Percentiles rank a stretch among this genome's conserved stretches.
Evolutionary conservation across 2,329 filamentous ascomycete genomes (phyloP).

Genomic region (Neurospora sp.): DNA sequence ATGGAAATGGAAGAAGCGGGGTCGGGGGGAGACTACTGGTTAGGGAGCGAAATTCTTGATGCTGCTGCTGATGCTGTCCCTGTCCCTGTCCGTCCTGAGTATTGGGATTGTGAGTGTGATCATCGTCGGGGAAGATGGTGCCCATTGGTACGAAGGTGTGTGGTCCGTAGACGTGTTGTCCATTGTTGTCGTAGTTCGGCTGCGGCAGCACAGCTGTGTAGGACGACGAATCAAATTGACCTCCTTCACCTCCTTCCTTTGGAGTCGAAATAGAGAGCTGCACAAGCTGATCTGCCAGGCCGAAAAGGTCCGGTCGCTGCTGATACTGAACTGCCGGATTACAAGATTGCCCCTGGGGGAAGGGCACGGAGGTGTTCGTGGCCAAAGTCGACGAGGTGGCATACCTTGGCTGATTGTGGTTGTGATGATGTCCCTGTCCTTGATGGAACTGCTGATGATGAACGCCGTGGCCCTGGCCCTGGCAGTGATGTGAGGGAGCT

Average conservation of each 20-base stretch:
- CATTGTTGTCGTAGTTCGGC: neutral
- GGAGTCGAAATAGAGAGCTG: neutral
- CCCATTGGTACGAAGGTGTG: neutral
- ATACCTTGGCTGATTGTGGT: neutral
- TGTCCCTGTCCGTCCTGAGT: neutral
- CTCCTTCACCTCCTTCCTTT: neutral
- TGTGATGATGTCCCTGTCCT: neutral
- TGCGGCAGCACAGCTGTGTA: neutral
- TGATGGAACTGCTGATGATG: neutral
- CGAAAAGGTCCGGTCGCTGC: neutral
- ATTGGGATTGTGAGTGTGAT: neutral
- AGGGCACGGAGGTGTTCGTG: neutral
- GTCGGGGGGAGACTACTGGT: neutral
- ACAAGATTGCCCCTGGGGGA: neutral
- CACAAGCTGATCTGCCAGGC: neutral
- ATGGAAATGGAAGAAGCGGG: slow-evolving; percentile 2
- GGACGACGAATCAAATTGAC: neutral
- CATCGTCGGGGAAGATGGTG: neutral
- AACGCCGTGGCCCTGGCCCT: neutral
- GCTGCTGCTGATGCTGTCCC: neutral
- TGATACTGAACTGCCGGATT: neutral
- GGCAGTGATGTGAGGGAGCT: neutral
- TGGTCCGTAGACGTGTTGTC: neutral
- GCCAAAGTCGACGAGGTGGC: neutral
- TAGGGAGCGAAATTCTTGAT: neutral